Conservation (phyloP, 2,329 filamentous ascomycete genomes). For the Ceratocystis destructans region DNA sequence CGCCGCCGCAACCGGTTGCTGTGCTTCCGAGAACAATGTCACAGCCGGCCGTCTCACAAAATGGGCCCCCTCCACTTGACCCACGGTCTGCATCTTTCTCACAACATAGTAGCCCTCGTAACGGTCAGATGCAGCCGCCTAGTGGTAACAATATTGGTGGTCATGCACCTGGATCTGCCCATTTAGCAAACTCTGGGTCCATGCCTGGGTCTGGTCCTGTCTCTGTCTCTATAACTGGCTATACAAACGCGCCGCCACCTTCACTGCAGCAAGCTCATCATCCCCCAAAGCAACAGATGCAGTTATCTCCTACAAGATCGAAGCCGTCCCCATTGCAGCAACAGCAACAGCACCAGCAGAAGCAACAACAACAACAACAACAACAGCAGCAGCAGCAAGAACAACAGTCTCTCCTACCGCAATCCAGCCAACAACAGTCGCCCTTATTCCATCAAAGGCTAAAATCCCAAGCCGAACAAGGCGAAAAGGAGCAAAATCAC, state of each 20-base stretch:
- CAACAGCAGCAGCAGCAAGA: constrained; percentile 9
- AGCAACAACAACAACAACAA: constrained; percentile 18
- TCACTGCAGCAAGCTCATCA: constrained; percentile 6
- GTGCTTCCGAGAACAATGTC: constrained; percentile 32
- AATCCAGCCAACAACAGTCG: no score
- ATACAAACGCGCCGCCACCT: background rate
- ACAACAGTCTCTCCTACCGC: background rate
- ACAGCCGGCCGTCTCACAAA: constrained; percentile 41
- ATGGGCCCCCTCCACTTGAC: constrained; percentile 28
- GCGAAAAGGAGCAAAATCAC: constrained; percentile 20
- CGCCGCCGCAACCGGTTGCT: constrained; percentile 19
- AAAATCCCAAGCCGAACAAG: no score
- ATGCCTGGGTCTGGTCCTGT: background rate
- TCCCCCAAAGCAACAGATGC: constrained; percentile 3
- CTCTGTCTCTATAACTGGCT: background rate
- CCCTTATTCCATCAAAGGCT: no score
- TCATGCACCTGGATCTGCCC: background rate
- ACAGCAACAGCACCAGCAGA: background rate
- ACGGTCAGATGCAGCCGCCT: constrained; percentile 4
- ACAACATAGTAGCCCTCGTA: constrained; percentile 13
- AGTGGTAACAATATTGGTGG: background rate
- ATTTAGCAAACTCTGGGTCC: constrained; percentile 8
- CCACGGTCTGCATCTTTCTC: constrained; percentile 16
- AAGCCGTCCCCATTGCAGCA: background rate
- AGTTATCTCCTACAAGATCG: background rate